Percentiles rank a stretch among this genome's conserved stretches.
Evolutionary conservation across 2,329 filamentous ascomycete genomes (phyloP).

Genomic region (Lanzia echinophila): DNA sequence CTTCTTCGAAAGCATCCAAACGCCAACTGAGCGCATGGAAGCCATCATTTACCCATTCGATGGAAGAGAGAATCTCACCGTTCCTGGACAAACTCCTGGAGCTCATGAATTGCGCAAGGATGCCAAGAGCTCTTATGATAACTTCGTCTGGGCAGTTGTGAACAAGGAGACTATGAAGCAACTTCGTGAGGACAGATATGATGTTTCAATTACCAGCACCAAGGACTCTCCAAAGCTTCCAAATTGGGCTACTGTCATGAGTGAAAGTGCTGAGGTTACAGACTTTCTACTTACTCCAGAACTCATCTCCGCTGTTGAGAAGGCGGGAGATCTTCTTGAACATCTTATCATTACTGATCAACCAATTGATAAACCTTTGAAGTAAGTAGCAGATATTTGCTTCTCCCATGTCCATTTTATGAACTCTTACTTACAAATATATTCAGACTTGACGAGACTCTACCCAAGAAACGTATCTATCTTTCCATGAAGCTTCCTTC

Average conservation of each 20-base stretch:
- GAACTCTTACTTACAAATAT: conserved; percentile 6
- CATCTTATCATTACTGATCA: conserved; percentile 87
- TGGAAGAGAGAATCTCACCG: conserved; percentile 75
- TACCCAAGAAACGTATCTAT: conserved; percentile 79
- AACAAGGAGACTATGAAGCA: conserved; percentile 92
- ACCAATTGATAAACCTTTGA: conserved; percentile 77
- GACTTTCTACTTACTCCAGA: conserved; percentile 83
- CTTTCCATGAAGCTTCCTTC: conserved; percentile 67
- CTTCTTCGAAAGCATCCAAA: conserved; percentile 69
- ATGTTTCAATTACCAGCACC: conserved; percentile 84
- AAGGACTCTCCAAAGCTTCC: conserved; percentile 91
- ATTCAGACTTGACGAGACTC: conserved; percentile 70
- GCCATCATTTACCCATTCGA: conserved; percentile 83
- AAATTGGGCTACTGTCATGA: conserved; percentile 88
- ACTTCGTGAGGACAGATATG: conserved; percentile 87
- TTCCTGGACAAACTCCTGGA: conserved; percentile 56
- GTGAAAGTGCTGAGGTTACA: conserved; percentile 91
- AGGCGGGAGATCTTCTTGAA: conserved; percentile 75
- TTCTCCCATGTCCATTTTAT: neutral
- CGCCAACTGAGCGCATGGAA: conserved; percentile 67
- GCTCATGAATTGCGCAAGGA: conserved; percentile 49
- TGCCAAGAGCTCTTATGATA: conserved; percentile 68
- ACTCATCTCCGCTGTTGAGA: conserved; percentile 68
- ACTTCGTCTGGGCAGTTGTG: conserved; percentile 90
- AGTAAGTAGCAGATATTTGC: conserved; percentile 46